phyloP scores from a whole-genome alignment of 495 filamentous ascomycete genomes.

The Talaromyces thailandensis region DNA sequence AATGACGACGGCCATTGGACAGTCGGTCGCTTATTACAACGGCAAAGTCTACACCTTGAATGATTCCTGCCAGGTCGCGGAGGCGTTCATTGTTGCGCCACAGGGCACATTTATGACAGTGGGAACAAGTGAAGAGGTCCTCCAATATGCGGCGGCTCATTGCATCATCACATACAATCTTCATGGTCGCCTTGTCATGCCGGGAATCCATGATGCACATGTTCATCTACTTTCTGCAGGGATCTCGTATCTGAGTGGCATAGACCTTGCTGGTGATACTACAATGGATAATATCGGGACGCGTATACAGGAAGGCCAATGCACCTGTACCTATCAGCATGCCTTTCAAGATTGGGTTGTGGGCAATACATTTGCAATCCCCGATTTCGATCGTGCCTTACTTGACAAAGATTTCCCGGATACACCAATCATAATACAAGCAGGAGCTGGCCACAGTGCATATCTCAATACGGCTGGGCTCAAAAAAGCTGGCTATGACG shows the following conservation, averaged over 20 bases:
- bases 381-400: not conserved
- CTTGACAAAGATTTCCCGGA: not conserved
- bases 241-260: not conserved
- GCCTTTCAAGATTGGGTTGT: conserved; percentile 4
- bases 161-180: not conserved
- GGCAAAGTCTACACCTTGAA: conserved; percentile 1
- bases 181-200: not conserved
- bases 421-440: not conserved
- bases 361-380: not conserved
- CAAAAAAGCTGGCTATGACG: conserved; percentile 1
- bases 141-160: not conserved
- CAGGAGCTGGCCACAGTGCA: conserved; percentile 1
- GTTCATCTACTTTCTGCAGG: not conserved
- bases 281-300: not conserved
- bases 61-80: not conserved
- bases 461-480: not conserved
- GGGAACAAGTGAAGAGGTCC: not conserved
- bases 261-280: not conserved
- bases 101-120: not conserved
- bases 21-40: conserved; percentile 5
- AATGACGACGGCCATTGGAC: not conserved
- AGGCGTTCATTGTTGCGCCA: conserved; percentile 1
- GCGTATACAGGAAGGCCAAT: not conserved
- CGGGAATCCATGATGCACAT: conserved; percentile 4
- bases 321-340: conserved; percentile 4